Evolutionary conservation across 1,284 basidiomycete genomes (phyloP), one percentile per base, ranked within the genome.

Genomic region (Cutaneotrichosporon sp.): DNA sequence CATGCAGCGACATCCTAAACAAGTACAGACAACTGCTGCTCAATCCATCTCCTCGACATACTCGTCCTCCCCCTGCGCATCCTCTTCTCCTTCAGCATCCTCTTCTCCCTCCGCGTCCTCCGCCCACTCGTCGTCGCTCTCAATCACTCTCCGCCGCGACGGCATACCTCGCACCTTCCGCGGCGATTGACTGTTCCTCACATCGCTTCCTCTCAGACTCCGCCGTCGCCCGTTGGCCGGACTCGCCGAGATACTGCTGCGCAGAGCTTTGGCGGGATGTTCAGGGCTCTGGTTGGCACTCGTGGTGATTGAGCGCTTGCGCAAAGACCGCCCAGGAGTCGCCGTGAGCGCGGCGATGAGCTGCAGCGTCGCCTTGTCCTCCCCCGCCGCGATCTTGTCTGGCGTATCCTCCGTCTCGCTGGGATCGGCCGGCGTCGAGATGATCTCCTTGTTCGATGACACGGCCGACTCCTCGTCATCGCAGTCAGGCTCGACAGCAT

Each of bases 361-460:
- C 14, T 62, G 63, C 5, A 68, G 57, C 5, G 68, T 71, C 27
- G 67, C 68, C 46, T 60, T 54, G 55, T 68, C 68, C 55, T 70
- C 57, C 3, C 67, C 71, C 6, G 55, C 49, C 3, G 54, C 39
- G 26, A 67, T 35, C 38, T 47, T 51, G 19, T 48, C 55, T 0
- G 48, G 51, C 11, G 51, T 52, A 9, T 47, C 38, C 45, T 58
- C 58, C 7, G 25, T 34, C 20, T 26, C 38, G 3, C 24, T 41
- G 3, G 11, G 42, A 5, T 44, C 42, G 19, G 29, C 42, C 4
- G 57, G 54, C 5, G 58, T 54, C 19, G 58, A 34, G 24, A 54
- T 33, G 16, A 51, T 42, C 43, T 57, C 55, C 43, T 52, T 54
- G 45, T 46, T 48, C 8, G 49, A 54, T 12, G 46, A 51, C 19